These are phyloP conservation scores for Trypanosoma lewisi DNA, from an alignment of 208 protist genomes.

Conservation along the genomic window DNA sequence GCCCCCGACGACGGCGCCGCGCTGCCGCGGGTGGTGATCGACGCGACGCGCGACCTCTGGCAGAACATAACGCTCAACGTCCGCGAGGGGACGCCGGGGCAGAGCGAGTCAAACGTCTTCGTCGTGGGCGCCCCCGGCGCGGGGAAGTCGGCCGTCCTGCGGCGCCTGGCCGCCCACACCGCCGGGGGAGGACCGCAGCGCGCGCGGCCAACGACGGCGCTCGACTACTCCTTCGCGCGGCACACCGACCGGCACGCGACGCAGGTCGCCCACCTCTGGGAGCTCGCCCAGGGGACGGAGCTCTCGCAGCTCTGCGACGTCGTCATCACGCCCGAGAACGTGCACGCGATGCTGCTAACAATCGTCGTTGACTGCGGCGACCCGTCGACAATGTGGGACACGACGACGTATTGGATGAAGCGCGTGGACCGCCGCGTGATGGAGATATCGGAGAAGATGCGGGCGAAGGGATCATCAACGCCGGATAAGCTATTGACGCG, in stretches of 20 bases:
- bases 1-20: conserved; percentile 9
- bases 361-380: conserved; percentile 82
- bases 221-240: conserved; percentile 86
- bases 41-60: conserved; percentile 86
- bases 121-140: conserved; percentile 63
- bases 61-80: conserved; percentile 85
- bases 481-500: conserved; percentile 75
- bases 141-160: conserved; percentile 84
- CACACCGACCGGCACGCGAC: conserved; percentile 74
- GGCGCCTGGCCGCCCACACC: conserved; percentile 69
- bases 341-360: conserved; percentile 62
- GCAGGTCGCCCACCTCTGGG: conserved; percentile 90
- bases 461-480: conserved; percentile 67
- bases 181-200: conserved; percentile 45
- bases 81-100: conserved; percentile 54
- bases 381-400: conserved; percentile 64
- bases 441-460: conserved; percentile 76
- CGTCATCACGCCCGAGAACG: conserved; percentile 81
- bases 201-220: conserved; percentile 83
- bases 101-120: conserved; percentile 66
- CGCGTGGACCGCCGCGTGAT: conserved; percentile 65
- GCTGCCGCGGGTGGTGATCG: conserved; percentile 47
- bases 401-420: conserved; percentile 68
- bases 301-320: conserved; percentile 84
- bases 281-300: conserved; percentile 83